A percentile compares a stretch with the other conserved stretches of the same genome.
These are phyloP conservation scores for Wickerhamomyces sp. DNA, from an alignment of 1,139 yeast species.

Conservation along the genomic window DNA sequence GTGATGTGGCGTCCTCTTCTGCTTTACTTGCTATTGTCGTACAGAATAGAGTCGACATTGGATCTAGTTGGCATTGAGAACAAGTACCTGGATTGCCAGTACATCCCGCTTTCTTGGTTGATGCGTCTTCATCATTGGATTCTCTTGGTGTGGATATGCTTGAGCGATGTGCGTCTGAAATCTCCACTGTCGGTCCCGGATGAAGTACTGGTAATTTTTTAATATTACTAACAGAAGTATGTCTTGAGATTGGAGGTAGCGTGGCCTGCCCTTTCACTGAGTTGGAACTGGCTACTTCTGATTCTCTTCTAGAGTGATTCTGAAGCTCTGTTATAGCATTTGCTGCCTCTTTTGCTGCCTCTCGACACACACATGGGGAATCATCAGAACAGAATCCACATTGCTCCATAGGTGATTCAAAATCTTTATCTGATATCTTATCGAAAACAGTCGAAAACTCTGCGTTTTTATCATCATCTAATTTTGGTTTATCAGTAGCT, in stretches of 20 bases:
- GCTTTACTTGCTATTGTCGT: constrained; percentile 70
- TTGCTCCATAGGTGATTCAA: constrained; percentile 57
- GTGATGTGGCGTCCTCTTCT: constrained; percentile 16
- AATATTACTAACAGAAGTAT: constrained; percentile 14
- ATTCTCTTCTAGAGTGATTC: constrained; percentile 20
- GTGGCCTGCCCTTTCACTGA: constrained; percentile 8
- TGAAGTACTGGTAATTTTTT: constrained; percentile 53
- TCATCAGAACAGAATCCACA: constrained; percentile 95
- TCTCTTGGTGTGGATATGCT: constrained; percentile 19
- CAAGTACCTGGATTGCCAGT: constrained; percentile 91
- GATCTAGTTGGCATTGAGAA: constrained; percentile 77
- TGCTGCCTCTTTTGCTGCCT: constrained; percentile 57
- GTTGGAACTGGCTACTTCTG: constrained; percentile 14
- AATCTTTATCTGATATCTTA: constrained; percentile 29
- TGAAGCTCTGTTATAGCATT: constrained; percentile 24
- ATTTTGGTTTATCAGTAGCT: constrained; percentile 7
- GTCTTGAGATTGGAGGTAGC: constrained; percentile 25
- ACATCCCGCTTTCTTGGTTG: constrained; percentile 42
- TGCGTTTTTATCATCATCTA: constrained; percentile 12
- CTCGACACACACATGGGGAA: constrained; percentile 90
- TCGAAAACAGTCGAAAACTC: constrained; percentile 23
- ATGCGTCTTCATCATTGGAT: constrained; percentile 8
- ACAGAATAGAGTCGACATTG: constrained; percentile 85
- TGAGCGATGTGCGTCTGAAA: constrained; percentile 21
- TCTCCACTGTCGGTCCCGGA: constrained; percentile 61